Conservation (phyloP, 169 alveolate species). For the Babesia bigemina region DNA sequence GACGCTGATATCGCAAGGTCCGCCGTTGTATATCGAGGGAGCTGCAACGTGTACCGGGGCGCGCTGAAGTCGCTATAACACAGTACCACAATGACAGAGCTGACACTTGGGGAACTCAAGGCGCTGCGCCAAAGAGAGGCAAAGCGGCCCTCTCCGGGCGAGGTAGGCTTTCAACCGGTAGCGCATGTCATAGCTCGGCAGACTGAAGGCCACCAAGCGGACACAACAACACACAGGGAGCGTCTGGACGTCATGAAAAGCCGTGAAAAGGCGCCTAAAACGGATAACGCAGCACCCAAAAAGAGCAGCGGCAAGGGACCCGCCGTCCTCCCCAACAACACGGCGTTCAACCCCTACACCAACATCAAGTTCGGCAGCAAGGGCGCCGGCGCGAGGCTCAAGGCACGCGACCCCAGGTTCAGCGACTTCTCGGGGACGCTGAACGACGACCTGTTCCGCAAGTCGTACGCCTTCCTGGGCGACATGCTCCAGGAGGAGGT, state of each 20-base stretch:
- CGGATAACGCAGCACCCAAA: constrained; percentile 9
- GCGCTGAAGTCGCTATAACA: not conserved
- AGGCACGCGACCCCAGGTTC: constrained; percentile 67
- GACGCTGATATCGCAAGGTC: too few species aligned
- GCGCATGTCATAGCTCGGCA: not conserved
- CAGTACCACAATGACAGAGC: constrained; percentile 11
- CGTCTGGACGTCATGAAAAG: not conserved
- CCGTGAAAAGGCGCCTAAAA: not conserved
- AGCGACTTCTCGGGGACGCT: constrained; percentile 68
- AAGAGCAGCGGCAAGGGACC: constrained; percentile 54
- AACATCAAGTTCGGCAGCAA: constrained; percentile 21
- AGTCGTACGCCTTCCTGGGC: constrained; percentile 59
- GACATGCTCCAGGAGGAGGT: constrained; percentile 66
- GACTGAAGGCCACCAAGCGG: not conserved
- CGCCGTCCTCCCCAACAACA: constrained; percentile 54
- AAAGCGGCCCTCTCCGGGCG: not conserved
- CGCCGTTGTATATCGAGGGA: too few species aligned
- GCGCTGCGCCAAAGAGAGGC: constrained; percentile 21
- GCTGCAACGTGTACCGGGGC: not conserved
- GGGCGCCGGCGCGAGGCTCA: constrained; percentile 2
- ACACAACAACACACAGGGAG: not conserved
- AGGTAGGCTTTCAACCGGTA: not conserved
- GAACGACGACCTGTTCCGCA: constrained; percentile 59
- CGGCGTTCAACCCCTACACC: constrained; percentile 48
- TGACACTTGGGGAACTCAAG: constrained; percentile 35